These are phyloP conservation scores for Phytopythium vexans DNA, from an alignment of 352 stramenopile species.

Conservation along the genomic window DNA sequence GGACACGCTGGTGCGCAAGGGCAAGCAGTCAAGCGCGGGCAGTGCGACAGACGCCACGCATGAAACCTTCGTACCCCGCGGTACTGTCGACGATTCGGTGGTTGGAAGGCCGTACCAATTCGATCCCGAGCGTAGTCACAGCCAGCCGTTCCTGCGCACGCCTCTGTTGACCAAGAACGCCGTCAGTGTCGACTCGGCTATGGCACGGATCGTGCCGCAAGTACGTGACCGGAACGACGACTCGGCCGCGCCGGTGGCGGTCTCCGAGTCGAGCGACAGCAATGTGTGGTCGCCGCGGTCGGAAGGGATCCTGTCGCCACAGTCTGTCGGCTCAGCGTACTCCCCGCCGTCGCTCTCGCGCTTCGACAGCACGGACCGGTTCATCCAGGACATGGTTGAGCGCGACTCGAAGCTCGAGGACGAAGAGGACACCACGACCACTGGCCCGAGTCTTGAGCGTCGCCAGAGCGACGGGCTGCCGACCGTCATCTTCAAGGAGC, in stretches of 20 bases:
- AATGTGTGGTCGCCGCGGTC: conserved; percentile 60
- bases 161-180: conserved; percentile 25
- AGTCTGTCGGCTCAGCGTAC: conserved; percentile 50
- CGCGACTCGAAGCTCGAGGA: conserved; percentile 71
- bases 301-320: conserved; percentile 47
- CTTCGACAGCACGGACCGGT: conserved; percentile 79
- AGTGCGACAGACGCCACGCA: conserved; percentile 1
- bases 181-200: conserved; percentile 47
- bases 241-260: conserved; percentile 5
- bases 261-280: conserved; percentile 18
- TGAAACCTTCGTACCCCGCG: background rate
- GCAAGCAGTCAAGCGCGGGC: conserved; percentile 10
- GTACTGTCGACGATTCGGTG: conserved; percentile 4
- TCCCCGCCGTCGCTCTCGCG: conserved; percentile 53
- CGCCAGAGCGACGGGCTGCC: conserved; percentile 28
- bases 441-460: conserved; percentile 5
- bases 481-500: conserved; percentile 92
- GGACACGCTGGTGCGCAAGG: conserved; percentile 68
- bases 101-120: background rate
- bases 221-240: background rate
- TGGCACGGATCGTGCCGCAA: conserved; percentile 2
- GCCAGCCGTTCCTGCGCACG: conserved; percentile 33
- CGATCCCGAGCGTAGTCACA: conserved; percentile 31
- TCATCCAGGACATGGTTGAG: conserved; percentile 62
- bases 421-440: conserved; percentile 36